Evolutionary conservation across 2,329 filamentous ascomycete genomes (phyloP).

Genomic region (Rhinocladiella mackenziei): DNA sequence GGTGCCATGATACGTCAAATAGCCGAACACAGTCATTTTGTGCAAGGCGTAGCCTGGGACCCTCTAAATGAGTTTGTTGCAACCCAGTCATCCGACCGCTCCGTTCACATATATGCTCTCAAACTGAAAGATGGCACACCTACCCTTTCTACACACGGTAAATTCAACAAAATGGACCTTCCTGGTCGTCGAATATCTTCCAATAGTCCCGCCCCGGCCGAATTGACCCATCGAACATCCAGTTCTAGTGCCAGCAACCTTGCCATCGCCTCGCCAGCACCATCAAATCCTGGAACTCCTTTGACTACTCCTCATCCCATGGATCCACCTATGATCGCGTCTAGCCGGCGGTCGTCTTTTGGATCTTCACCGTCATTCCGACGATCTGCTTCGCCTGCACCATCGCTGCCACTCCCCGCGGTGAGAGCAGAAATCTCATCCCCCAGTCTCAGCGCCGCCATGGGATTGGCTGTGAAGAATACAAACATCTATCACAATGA

Average conservation of each 20-base stretch:
- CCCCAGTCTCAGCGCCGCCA: conserved; percentile 56
- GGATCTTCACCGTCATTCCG: conserved; percentile 70
- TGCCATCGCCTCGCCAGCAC: conserved; percentile 72
- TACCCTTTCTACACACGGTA: conserved; percentile 71
- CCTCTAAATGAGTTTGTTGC: conserved; percentile 96
- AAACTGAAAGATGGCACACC: conserved; percentile 97
- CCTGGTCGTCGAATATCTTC: conserved; percentile 85
- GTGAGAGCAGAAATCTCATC: conserved; percentile 93
- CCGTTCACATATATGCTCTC: conserved; percentile 93
- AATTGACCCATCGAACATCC: conserved; percentile 63
- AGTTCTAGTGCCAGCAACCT: conserved; percentile 41
- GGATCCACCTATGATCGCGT: conserved; percentile 82
- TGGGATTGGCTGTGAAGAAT: conserved; percentile 67
- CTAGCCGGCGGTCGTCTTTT: conserved; percentile 93
- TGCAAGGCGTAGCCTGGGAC: conserved; percentile 98
- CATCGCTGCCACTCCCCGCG: conserved; percentile 86
- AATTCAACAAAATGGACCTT: conserved; percentile 88
- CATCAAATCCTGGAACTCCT: conserved; percentile 90
- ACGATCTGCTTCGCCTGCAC: conserved; percentile 86
- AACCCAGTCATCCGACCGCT: conserved; percentile 95
- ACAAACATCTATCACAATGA: conserved; percentile 93
- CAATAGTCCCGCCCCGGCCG: conserved; percentile 84
- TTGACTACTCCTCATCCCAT: conserved; percentile 85
- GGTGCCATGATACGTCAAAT: conserved; percentile 73
- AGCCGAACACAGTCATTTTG: conserved; percentile 95